These are phyloP conservation scores for Breviolum minutum DNA, from an alignment of 73 alveolate genomes.

Conservation along the genomic window DNA sequence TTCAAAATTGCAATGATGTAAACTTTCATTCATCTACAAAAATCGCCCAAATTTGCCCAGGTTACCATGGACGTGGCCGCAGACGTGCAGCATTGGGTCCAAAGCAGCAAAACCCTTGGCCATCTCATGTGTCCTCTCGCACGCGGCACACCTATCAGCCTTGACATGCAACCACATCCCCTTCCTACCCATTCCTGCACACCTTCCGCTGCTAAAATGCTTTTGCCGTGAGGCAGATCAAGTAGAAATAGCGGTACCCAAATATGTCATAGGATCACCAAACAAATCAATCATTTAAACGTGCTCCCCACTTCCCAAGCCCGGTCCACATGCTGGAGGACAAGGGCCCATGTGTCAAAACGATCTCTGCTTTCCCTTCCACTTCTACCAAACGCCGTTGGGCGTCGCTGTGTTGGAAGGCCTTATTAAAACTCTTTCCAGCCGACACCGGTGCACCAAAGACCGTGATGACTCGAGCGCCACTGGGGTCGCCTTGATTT, in stretches of 20 bases:
- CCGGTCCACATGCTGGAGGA: constrained; percentile 41
- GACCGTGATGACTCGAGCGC: not conserved
- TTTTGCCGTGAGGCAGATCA: not conserved
- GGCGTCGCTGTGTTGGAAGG: constrained; percentile 64
- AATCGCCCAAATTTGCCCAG: not conserved
- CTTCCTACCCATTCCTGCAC: not conserved
- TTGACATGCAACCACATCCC: not conserved
- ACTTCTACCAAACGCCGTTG: not conserved
- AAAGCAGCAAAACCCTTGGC: not conserved
- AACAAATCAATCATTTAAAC: not conserved
- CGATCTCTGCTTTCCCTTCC: constrained; percentile 7
- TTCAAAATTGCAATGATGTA: too few relatives aligned
- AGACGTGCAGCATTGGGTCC: constrained; percentile 51
- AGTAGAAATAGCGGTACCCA: too few relatives aligned
- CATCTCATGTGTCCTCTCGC: not conserved
- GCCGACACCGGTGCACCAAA: constrained; percentile 73
- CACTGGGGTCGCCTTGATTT: not conserved
- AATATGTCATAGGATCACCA: too few relatives aligned
- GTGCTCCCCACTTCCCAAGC: not conserved
- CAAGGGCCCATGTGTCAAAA: constrained; percentile 88
- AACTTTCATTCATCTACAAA: too few relatives aligned
- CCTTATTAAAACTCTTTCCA: constrained; percentile 61
- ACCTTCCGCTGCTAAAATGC: not conserved
- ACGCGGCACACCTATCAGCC: not conserved
- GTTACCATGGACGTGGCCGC: constrained; percentile 69